These are phyloP conservation scores for Saccharomycopsis sp. DNA, from an alignment of 805 yeast species.

Conservation along the genomic window DNA sequence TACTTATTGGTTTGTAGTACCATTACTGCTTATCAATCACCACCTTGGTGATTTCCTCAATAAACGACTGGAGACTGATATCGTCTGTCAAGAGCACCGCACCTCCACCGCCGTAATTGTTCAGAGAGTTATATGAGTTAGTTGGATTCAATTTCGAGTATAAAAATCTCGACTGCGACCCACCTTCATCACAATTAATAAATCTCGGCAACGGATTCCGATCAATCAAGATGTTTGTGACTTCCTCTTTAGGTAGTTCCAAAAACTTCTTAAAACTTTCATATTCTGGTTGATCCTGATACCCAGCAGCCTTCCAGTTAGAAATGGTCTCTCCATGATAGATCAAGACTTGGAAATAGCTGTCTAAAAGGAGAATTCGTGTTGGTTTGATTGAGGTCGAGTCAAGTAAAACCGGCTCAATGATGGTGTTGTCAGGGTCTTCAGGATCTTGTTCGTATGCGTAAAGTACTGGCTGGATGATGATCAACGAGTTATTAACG, in stretches of 20 bases:
- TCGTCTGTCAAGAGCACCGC: conserved; percentile 28
- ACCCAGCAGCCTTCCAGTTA: conserved; percentile 93
- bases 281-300: conserved; percentile 86
- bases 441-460: conserved; percentile 67
- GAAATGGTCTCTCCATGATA: conserved; percentile 95
- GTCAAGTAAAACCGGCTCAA: conserved; percentile 80
- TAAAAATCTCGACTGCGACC: conserved; percentile 95
- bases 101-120: conserved; percentile 41
- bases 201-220: conserved; percentile 97
- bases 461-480: conserved; percentile 96
- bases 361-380: conserved; percentile 80
- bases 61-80: conserved; percentile 18
- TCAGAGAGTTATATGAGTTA: conserved; percentile 62
- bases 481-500: conserved; percentile 83
- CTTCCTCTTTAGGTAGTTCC: conserved; percentile 87
- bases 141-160: conserved; percentile 94
- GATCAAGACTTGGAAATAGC: conserved; percentile 92
- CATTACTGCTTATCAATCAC: conserved; percentile 3
- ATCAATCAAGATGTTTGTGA: conserved; percentile 83
- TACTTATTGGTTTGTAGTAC: not conserved
- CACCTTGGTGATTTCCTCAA: conserved; percentile 16
- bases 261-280: conserved; percentile 80
- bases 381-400: conserved; percentile 89
- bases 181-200: conserved; percentile 96
- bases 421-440: conserved; percentile 10